Base-by-base conservation (phyloP, 2,329 filamentous ascomycete genomes). In the Apiospora aurea region DNA sequence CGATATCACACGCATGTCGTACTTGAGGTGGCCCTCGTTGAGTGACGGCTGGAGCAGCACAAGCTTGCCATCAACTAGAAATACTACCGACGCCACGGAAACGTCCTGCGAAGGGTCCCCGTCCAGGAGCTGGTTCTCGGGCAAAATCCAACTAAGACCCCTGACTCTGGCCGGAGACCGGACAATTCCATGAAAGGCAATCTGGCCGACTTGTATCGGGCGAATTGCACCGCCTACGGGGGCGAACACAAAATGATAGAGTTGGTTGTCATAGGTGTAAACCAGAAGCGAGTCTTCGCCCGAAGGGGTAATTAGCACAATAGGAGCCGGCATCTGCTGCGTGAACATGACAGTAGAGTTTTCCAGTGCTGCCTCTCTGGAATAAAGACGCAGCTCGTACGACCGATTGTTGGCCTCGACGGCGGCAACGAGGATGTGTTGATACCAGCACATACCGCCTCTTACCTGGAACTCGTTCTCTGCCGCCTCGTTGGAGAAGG, bases 371-470 rank as follows among this genome's bases (percentile, higher is more conserved):
- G 92, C 88, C 80, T 99, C 96, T 72, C 97, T 91, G 0, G 96
- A 97, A 81, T 96, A 98, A 21, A 99, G 87, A n/a, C 96, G 93
- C 69, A 99, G 84, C 84, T 97, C 93, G 77, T 95, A 95, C 29
- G 91, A 91, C 75, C 91, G 46, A 29, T 57, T 89, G 76, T 93
- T 93, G 70, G 90, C 91, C 81, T 99, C 96, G n/a, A 98, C 92
- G 4, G 96, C 95, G 51, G 95, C 95, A 71, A 98, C 94, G 24
- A 99, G 87, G 44, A 98, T 93, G 82, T 99, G 96, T 76, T 97
- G 95, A 80, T 97, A 95, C 96, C 96, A 99, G 80, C 96, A 98
- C 95, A 99, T 97, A 8, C 96, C 96, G 68, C 96, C 96, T 74
- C 95, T 88, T 18, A 99, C 94, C 34, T 94, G 91, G 79, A 99